A percentile compares a stretch with the other conserved stretches of the same genome.
Conservation (phyloP, 345 rosid species). For the Theobroma cacao region DNA sequence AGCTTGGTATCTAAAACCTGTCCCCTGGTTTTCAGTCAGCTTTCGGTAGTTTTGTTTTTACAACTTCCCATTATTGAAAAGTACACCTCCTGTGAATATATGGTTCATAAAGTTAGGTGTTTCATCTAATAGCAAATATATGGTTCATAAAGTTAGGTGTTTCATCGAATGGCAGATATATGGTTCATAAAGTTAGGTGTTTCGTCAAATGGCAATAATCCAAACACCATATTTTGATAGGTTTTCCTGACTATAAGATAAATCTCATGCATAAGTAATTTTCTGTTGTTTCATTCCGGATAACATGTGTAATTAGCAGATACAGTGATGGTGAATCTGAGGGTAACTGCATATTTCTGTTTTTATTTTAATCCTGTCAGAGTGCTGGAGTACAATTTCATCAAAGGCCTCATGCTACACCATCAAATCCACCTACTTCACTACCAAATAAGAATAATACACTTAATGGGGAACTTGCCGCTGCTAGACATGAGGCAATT, state of each 20-base stretch:
- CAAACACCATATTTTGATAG: not conserved
- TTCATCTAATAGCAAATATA: not conserved
- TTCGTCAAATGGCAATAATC: not conserved
- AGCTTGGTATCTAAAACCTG: not conserved
- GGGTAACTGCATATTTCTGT: not conserved
- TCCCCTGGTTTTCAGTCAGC: not conserved
- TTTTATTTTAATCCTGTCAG: constrained; percentile 37
- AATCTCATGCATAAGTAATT: not conserved
- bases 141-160: not conserved
- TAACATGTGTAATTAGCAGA: not conserved
- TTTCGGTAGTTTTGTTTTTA: not conserved
- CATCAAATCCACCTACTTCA: constrained; percentile 37
- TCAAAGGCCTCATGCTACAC: constrained; percentile 41
- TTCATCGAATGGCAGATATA: not conserved
- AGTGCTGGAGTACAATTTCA: constrained; percentile 83
- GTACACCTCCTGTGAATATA: not conserved
- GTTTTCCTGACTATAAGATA: not conserved
- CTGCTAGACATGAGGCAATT: constrained; percentile 44
- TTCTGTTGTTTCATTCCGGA: not conserved
- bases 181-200: not conserved
- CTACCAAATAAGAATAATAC: constrained; percentile 40
- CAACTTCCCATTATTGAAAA: not conserved
- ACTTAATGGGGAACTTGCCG: constrained; percentile 57
- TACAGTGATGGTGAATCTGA: not conserved
- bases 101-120: not conserved